These are phyloP conservation scores for Haplosporangium sp. DNA, from an alignment of 371 early-diverging fungal species.

Conservation along the genomic window DNA sequence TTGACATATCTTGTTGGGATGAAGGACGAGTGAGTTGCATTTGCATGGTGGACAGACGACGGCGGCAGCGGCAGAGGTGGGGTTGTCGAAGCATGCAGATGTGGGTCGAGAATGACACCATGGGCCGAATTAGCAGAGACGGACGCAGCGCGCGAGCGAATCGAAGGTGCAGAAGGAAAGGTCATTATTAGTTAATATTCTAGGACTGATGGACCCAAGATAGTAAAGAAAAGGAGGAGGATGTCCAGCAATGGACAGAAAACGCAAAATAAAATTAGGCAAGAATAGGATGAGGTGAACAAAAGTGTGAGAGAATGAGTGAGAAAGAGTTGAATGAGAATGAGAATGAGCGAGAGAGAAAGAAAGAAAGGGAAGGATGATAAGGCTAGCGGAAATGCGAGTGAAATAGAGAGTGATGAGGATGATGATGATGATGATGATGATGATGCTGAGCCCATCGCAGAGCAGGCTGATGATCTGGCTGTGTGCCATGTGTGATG, in stretches of 20 bases:
- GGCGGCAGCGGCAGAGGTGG: constrained; percentile 5
- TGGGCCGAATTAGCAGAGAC: constrained; percentile 26
- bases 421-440: neutral
- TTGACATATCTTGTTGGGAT: constrained; percentile 71
- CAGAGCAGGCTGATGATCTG: neutral
- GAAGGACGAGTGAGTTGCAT: constrained; percentile 48
- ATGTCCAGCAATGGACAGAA: no score
- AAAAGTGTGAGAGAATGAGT: neutral
- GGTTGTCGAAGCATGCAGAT: neutral
- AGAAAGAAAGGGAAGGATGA: neutral
- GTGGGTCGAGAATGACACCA: constrained; percentile 1
- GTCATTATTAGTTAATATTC: neutral
- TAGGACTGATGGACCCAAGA: neutral
- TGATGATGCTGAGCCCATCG: neutral
- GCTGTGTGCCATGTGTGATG: neutral
- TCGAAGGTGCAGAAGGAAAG: constrained; percentile 7
- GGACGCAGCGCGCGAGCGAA: constrained; percentile 42
- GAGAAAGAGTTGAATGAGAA: neutral
- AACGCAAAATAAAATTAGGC: no score
- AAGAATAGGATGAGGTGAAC: neutral
- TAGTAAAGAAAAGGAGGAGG: neutral
- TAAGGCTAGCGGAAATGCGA: neutral
- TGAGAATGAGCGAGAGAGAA: neutral
- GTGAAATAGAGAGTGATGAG: neutral
- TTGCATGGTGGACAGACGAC: constrained; percentile 22